A percentile compares a stretch with the other conserved stretches of the same genome.
phyloP scores from a whole-genome alignment of 2,329 filamentous ascomycete species.

The Mariannaea elegans region DNA sequence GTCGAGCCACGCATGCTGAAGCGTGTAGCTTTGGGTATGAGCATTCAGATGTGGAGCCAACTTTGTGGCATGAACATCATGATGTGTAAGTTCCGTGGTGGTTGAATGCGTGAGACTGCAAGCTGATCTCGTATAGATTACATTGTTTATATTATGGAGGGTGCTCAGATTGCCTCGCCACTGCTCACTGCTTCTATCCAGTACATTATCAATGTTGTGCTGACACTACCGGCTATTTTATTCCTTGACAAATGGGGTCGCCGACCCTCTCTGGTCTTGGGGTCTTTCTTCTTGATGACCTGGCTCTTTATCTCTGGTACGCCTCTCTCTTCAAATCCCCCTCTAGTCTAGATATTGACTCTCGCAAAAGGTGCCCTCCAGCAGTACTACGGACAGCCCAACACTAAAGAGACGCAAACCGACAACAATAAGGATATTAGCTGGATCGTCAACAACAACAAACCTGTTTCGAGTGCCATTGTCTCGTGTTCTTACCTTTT shows the following conservation, averaged over 20 bases:
- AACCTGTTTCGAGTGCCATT: constrained; percentile 66
- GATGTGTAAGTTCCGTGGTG: constrained; percentile 50
- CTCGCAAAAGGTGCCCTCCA: constrained; percentile 58
- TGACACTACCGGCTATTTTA: constrained; percentile 68
- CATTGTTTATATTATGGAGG: constrained; percentile 68
- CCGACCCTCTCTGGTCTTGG: constrained; percentile 63
- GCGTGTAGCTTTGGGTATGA: constrained; percentile 66
- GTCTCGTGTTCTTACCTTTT: constrained; percentile 70
- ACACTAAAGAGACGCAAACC: constrained; percentile 49
- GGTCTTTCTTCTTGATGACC: constrained; percentile 66
- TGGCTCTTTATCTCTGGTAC: constrained; percentile 69
- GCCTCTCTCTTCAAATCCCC: not conserved
- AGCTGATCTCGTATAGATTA: constrained; percentile 50
- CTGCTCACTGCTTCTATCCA: constrained; percentile 69
- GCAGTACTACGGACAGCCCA: constrained; percentile 64
- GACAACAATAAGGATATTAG: constrained; percentile 58
- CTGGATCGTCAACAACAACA: constrained; percentile 64
- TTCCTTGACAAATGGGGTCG: constrained; percentile 69
- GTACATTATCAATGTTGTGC: constrained; percentile 69
- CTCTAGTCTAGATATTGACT: not conserved
- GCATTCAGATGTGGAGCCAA: constrained; percentile 68
- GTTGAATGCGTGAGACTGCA: too few relatives aligned
- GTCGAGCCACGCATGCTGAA: constrained; percentile 61
- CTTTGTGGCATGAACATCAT: constrained; percentile 69
- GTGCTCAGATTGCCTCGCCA: constrained; percentile 63